phyloP scores from a whole-genome alignment of 768 basidiomycete genomes.

The Lactifluus echinatus region DNA sequence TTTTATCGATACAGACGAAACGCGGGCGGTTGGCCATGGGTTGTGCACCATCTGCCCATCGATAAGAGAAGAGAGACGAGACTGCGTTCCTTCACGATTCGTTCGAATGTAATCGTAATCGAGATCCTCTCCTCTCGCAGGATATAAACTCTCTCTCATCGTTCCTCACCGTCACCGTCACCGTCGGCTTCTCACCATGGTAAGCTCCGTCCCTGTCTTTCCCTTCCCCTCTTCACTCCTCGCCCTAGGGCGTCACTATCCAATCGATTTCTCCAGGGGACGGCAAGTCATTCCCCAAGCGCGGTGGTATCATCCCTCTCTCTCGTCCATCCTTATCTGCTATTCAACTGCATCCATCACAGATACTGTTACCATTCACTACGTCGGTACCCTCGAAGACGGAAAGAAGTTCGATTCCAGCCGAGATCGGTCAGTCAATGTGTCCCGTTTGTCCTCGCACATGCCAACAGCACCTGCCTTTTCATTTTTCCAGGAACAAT shows the following conservation, averaged over 20 bases:
- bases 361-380: conserved; percentile 74
- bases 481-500: conserved; percentile 34
- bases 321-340: neutral
- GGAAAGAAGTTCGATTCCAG: conserved; percentile 71
- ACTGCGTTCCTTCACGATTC: neutral
- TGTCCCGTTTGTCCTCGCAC: conserved; percentile 8
- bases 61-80: conserved; percentile 5
- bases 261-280: conserved; percentile 53
- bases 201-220: conserved; percentile 4
- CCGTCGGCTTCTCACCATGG: conserved; percentile 11
- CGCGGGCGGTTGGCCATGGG: neutral
- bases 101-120: conserved; percentile 4
- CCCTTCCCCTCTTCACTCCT: conserved; percentile 1
- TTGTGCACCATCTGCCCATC: neutral
- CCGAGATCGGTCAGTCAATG: conserved; percentile 50
- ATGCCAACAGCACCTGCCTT: neutral
- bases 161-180: conserved; percentile 4
- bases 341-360: conserved; percentile 8
- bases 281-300: conserved; percentile 53
- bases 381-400: conserved; percentile 60
- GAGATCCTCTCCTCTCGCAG: conserved; percentile 12
- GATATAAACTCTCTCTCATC: conserved; percentile 18
- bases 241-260: conserved; percentile 59
- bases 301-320: conserved; percentile 46
- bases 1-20: neutral